Evolutionary conservation across 192 early-diverging fungal species (phyloP).

Genomic region (Allomyces macrogynus): DNA sequence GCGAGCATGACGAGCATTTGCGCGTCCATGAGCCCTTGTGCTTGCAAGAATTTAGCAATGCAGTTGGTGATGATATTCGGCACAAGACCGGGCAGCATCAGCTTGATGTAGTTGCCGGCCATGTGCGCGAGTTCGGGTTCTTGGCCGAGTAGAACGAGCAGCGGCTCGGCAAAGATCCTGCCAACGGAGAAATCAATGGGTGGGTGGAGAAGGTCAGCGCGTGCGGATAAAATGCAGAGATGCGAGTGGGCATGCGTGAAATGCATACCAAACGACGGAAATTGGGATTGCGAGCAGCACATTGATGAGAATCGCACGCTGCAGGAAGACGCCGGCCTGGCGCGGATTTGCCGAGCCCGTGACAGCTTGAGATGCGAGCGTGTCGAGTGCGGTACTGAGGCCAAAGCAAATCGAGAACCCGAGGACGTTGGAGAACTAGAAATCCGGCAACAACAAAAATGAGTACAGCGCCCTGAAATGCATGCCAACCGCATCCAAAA

Average conservation of each 20-base stretch:
- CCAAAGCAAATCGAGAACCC: constrained; percentile 49
- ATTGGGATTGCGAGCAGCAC: constrained; percentile 48
- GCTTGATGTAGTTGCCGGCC: constrained; percentile 45
- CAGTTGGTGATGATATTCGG: constrained; percentile 67
- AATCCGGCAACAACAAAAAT: not conserved
- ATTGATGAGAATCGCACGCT: constrained; percentile 61
- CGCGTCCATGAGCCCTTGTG: constrained; percentile 80
- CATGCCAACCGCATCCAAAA: not conserved
- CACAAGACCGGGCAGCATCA: constrained; percentile 46
- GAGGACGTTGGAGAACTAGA: constrained; percentile 33
- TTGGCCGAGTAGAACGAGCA: constrained; percentile 57
- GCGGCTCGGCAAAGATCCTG: constrained; percentile 37
- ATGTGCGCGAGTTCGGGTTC: constrained; percentile 43
- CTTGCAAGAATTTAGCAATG: constrained; percentile 66
- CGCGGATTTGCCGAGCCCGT: constrained; percentile 42
- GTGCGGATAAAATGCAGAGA: not conserved
- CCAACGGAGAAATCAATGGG: not conserved
- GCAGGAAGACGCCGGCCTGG: constrained; percentile 51
- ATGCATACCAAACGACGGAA: constrained; percentile 23
- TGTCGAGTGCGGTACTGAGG: constrained; percentile 51
- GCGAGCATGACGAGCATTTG: constrained; percentile 49
- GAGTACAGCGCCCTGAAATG: not conserved
- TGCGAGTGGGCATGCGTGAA: not conserved
- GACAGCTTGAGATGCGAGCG: constrained; percentile 49
- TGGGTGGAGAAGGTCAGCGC: not conserved